These are phyloP conservation scores for Cryoendolithus antarcticus DNA, from an alignment of 2,329 filamentous ascomycete genomes.

Conservation along the genomic window DNA sequence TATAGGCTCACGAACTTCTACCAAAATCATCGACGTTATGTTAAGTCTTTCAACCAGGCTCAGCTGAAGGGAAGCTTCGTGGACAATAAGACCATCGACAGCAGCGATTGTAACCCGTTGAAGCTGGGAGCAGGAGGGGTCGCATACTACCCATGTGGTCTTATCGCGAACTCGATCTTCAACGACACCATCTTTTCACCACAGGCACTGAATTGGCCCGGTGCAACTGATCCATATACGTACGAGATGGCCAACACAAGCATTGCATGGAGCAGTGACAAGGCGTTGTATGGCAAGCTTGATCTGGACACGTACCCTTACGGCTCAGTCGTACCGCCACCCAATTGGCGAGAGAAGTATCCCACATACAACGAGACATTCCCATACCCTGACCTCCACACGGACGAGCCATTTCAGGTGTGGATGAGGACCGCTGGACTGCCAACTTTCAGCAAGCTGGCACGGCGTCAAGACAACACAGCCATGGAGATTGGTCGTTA, in stretches of 20 bases:
- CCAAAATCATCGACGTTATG: conserved; percentile 95
- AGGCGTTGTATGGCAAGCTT: conserved; percentile 56
- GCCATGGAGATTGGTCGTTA: conserved; percentile 62
- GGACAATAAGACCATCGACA: conserved; percentile 46
- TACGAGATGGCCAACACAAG: conserved; percentile 68
- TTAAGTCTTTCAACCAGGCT: conserved; percentile 71
- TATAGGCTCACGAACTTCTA: conserved; percentile 97
- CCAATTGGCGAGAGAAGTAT: conserved; percentile 68
- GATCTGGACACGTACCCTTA: conserved; percentile 47
- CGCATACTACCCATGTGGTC: conserved; percentile 84
- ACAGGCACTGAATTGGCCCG: conserved; percentile 42
- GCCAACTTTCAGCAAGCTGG: conserved; percentile 89
- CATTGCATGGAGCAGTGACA: conserved; percentile 82
- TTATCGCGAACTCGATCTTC: conserved; percentile 95
- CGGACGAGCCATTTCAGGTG: conserved; percentile 80
- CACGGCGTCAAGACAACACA: conserved; percentile 63
- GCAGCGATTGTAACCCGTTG: conserved; percentile 66
- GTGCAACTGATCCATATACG: conserved; percentile 30
- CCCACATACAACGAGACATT: conserved; percentile 57
- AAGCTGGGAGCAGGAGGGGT: conserved; percentile 29
- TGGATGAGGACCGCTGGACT: conserved; percentile 98
- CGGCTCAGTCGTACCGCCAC: conserved; percentile 62
- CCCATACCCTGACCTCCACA: conserved; percentile 58
- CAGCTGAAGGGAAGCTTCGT: conserved; percentile 68
- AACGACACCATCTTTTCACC: conserved; percentile 77